Base-by-base conservation (phyloP, 768 basidiomycete species). In the Macrolepiota dolichaula region DNA sequence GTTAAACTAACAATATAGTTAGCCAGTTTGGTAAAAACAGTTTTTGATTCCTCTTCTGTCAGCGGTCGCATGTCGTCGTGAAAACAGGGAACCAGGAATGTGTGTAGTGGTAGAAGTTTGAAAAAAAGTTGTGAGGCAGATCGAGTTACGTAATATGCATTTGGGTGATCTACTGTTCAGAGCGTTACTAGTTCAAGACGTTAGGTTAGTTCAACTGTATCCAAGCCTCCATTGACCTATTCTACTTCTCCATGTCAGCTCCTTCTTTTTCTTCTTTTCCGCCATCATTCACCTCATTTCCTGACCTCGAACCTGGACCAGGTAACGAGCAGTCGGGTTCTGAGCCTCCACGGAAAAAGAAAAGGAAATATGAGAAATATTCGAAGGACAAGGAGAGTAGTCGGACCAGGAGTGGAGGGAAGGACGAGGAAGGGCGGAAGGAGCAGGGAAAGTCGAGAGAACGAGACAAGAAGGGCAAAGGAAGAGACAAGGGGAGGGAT, bases 11-110 rank as follows among this genome's bases (percentile, higher is more conserved):
- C 94, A 69, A 99, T 92, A 74, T 97, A 99, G 76, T 97, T 98
- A 51, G 97, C 94, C 42, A 99, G 85, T 74, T 99, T 99, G 42
- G 91, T 88, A 69, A 98, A 99, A 13, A 98, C 92, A 0, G 90
- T 84, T 72, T 97, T 97, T 68, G 93, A 96, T 76, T 99, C 96
- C 62, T 97, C 95, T 73, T 98, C 93, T 25, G 96, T 98, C 55
- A 98, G 80, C 22, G 96, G 96, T 9, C 96, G 89, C 96, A 98
- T 97, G 42, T 57, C 76, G 62, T 44, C 55, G 46, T 58, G 53
- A 29, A 29, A 36, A 24, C 24, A n/a, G 36, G 27, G 38, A 35
- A 46, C 51, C 32, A 51, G 22, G 22, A 35, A 12, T 19, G 5
- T 47, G 35, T 36, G 13, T 37, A 51, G 10, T 27, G 37, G 10